Base-by-base conservation (phyloP, 2,329 filamentous ascomycete species). In the Penicillium sp. region DNA sequence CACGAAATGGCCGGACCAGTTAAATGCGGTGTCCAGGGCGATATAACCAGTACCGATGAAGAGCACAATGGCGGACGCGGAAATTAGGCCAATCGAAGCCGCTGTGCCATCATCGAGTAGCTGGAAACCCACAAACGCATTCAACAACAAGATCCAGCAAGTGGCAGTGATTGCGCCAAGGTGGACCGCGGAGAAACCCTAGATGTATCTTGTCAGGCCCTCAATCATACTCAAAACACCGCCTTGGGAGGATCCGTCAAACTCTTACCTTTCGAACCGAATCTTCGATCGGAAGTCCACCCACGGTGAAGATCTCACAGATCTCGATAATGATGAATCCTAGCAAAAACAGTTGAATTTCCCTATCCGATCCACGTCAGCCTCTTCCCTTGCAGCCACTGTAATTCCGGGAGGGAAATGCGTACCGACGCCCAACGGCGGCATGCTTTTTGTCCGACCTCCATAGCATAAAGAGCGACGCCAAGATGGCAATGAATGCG, bases 271-370 rank as follows among this genome's bases (percentile, higher is more conserved):
- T 78, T 61, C 92, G 87, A 57, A 90, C 89, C 49, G 78, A 85
- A 52, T 82, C 78, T 64, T 84, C 79, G 21, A 97, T 78, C 3
- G 93, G 92, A 68, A 99, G 93, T 29, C 88, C 90, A 65, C 95
- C 95, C 35, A 98, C 87, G 0, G 92, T 93, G 78, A 99, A 97
- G 69, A 99, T 96, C 75, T 98, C 95, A 77, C 93, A 97, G 68
- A 99, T 90, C 68, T 90, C 87, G 59, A 98, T 87, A 57, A 98
- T 77, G 56, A 96, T 89, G 74, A 91, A 99, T 50, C 90, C 88
- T 43, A 90, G 61, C 50, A 99, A 84, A 78, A 99, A 98, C 33
- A 97, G 70, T 82, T 99, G 95, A 85, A 99, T 98, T 77, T 99
- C 95, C 75, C 95, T 96, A 70, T 46, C 6, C 55, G 54, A 54